Conservation (phyloP, 768 basidiomycete genomes). For the Cantharellus anzutake region DNA sequence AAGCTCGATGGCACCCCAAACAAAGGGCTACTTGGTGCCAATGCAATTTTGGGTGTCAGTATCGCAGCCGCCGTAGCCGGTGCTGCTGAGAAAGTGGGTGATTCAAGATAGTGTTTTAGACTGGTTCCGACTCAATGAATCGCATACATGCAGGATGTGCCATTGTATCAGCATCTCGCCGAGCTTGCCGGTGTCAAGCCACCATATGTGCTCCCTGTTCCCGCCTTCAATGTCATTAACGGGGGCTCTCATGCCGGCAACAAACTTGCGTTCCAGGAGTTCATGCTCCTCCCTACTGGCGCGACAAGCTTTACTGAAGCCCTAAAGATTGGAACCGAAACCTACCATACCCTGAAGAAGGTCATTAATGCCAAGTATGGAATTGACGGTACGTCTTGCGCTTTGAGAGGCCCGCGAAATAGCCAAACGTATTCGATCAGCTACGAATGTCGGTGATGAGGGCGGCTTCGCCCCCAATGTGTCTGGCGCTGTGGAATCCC, state of each 20-base stretch:
- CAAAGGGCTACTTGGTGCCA: conserved; percentile 98
- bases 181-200: conserved; percentile 89
- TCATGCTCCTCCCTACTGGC: conserved; percentile 96
- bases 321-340: conserved; percentile 96
- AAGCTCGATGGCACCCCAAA: conserved; percentile 93
- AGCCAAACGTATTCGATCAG: conserved; percentile 23
- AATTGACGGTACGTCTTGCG: conserved; percentile 59
- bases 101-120: background rate
- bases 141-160: conserved; percentile 34
- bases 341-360: conserved; percentile 96
- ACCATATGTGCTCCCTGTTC: conserved; percentile 80
- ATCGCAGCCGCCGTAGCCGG: conserved; percentile 89
- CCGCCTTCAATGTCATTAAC: conserved; percentile 99
- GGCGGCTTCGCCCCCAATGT: conserved; percentile 99
- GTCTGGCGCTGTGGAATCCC: conserved; percentile 88
- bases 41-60: conserved; percentile 96
- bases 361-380: conserved; percentile 99
- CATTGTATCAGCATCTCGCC: conserved; percentile 91
- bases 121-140: background rate
- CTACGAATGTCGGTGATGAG: conserved; percentile 98
- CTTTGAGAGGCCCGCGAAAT: background rate
- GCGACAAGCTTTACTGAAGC: conserved; percentile 86
- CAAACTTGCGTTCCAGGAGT: conserved; percentile 99
- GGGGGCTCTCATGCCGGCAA: conserved; percentile 99
- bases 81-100: conserved; percentile 62